Percentiles rank a stretch among this genome's conserved stretches.
Conservation (phyloP, 2,329 filamentous ascomycete species). For the Talaromyces rugulosus region DNA sequence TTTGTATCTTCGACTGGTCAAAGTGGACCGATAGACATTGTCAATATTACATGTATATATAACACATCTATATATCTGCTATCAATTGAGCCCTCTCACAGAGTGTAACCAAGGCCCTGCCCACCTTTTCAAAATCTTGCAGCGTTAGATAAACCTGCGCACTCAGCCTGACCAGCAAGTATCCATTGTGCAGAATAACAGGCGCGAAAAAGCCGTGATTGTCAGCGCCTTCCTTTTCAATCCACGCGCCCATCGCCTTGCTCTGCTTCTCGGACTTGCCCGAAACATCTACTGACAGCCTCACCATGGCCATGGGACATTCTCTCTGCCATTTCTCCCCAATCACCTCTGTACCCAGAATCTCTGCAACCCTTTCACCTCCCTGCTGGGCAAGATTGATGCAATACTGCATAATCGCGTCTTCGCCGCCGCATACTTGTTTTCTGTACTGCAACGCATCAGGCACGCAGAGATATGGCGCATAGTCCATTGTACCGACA, state of each 20-base stretch:
- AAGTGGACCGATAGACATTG: background rate
- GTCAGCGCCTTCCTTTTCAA: conserved; percentile 49
- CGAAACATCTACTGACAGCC: conserved; percentile 52
- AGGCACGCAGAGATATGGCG: conserved; percentile 68
- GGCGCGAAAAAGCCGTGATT: conserved; percentile 70
- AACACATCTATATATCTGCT: too few relatives aligned
- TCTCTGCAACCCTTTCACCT: conserved; percentile 55
- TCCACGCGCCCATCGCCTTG: conserved; percentile 52
- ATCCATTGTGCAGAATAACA: conserved; percentile 56
- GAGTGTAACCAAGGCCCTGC: conserved; percentile 32
- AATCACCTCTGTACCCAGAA: conserved; percentile 67
- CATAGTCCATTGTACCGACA: conserved; percentile 69
- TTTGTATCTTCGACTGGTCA: background rate
- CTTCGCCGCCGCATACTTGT: conserved; percentile 68
- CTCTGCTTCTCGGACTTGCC: conserved; percentile 49
- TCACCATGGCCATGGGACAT: conserved; percentile 69
- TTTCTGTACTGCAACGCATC: conserved; percentile 68
- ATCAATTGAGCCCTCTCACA: conserved; percentile 26
- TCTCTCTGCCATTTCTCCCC: conserved; percentile 52
- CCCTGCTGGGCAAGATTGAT: conserved; percentile 60
- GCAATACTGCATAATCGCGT: conserved; percentile 61
- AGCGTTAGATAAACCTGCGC: conserved; percentile 78
- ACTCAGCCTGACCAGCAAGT: conserved; percentile 68
- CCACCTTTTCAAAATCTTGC: conserved; percentile 71
- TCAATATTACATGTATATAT: too few relatives aligned